These are phyloP conservation scores for Xylaria hypoxylon DNA, from an alignment of 2,329 filamentous ascomycete genomes.

Conservation along the genomic window DNA sequence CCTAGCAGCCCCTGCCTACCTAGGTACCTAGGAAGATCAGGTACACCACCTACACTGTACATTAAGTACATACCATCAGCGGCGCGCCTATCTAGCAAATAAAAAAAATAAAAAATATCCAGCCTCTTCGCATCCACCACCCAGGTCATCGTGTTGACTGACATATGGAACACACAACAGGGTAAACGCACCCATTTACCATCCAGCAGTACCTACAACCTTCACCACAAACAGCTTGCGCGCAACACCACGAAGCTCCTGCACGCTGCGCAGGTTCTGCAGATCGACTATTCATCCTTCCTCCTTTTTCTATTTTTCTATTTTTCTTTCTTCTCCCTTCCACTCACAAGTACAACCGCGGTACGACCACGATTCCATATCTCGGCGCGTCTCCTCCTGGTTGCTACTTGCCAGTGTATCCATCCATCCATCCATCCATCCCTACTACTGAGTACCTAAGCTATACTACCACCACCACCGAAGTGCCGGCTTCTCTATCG, in stretches of 20 bases:
- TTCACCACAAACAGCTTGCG: constrained; percentile 27
- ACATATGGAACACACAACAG: constrained; percentile 17
- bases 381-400: constrained; percentile 21
- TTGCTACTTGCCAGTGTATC: no score
- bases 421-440: background rate
- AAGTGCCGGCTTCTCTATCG: constrained; percentile 29
- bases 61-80: no score
- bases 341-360: background rate
- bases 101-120: constrained; percentile 45
- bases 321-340: constrained; percentile 1
- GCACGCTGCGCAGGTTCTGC: constrained; percentile 21
- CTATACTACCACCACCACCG: background rate
- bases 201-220: constrained; percentile 1
- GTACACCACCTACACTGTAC: no score
- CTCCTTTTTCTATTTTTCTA: background rate
- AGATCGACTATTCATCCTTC: background rate
- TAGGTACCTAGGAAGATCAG: no score
- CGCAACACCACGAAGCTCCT: constrained; percentile 31
- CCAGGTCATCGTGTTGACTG: constrained; percentile 21
- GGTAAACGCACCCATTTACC: background rate
- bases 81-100: constrained; percentile 36
- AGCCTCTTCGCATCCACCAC: constrained; percentile 42
- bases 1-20: no score
- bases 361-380: background rate
- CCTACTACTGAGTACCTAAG: background rate